Evolutionary conservation across 768 basidiomycete genomes (phyloP), one percentile per base, ranked within the genome.

Genomic region (Pisolithus tinctorius): DNA sequence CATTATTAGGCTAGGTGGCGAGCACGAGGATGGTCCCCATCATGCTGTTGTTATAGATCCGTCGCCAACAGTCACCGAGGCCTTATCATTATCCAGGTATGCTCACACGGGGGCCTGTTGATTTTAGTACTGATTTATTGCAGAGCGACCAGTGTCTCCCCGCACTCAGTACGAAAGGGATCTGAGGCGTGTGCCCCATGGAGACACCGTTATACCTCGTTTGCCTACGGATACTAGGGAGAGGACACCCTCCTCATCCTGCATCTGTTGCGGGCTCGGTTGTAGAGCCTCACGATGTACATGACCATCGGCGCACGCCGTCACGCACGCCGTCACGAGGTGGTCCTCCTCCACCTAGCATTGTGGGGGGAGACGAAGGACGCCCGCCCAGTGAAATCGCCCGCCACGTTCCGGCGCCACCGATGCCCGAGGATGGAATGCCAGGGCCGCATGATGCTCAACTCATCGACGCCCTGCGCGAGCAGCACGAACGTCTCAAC

Each of bases 401-500:
- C 31, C 66, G 41, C 6, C 66, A 48, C 25, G 53, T 69, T 38
- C 67, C 56, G 14, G 29, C 56, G 1, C 53, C 55, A n/a, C 60
- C 68, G n/a, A 34, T 20, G 23, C 53, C 54, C 7, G 48, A 44
- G 36, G 54, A 53, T 20, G 20, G 39, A 9, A 43, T 50, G 13
- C 55, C 64, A 4, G 66, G 58, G 8, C 68, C 65, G 8, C 65
- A 57, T 6, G 68, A 66, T 37, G 17, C 66, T 7, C 63, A 47
- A 3, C 64, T 67, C 25, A 78, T 79, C 48, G 74, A 81, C 31
- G 76, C 77, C 43, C 60, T 77, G 46, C 66, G 66, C 13, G 70
- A 60, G 30, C 77, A 77, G 9, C 66, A 79, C 0, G 75, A 81
- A 50, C 79, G 79, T 17, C 71, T 89, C 25, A 74, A 75, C 9